Conservation (phyloP, 2,329 filamentous ascomycete species). For the Aureobasidium melanogenum region DNA sequence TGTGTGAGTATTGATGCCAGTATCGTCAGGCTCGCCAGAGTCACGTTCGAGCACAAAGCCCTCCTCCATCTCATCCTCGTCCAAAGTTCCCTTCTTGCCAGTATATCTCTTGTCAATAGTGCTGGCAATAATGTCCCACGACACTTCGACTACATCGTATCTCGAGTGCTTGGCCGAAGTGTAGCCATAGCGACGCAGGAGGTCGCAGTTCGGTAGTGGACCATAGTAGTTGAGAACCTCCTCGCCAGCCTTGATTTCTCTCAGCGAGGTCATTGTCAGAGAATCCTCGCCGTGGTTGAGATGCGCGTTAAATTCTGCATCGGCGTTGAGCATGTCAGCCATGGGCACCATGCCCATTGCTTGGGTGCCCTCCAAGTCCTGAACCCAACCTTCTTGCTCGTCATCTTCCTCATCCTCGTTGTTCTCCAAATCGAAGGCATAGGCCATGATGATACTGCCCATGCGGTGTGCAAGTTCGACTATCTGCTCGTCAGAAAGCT, state of each 20-base stretch:
- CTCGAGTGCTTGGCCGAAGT: slow-evolving; percentile 67
- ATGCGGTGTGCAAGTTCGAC: slow-evolving; percentile 62
- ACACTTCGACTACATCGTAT: slow-evolving; percentile 76
- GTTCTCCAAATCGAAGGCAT: slow-evolving; percentile 73
- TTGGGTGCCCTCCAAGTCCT: slow-evolving; percentile 39
- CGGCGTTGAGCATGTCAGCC: slow-evolving; percentile 82
- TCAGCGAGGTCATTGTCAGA: slow-evolving; percentile 64
- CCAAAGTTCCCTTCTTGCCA: background rate
- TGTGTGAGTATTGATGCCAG: background rate
- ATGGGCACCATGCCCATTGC: slow-evolving; percentile 83
- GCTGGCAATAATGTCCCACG: slow-evolving; percentile 47
- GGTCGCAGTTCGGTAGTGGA: slow-evolving; percentile 69
- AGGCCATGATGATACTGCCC: slow-evolving; percentile 86
- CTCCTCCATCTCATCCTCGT: slow-evolving; percentile 8
- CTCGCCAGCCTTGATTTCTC: slow-evolving; percentile 58
- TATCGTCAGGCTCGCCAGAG: slow-evolving; percentile 9
- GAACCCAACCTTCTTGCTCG: slow-evolving; percentile 42
- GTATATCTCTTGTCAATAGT: slow-evolving; percentile 3
- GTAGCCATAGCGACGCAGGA: slow-evolving; percentile 79
- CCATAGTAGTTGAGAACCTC: slow-evolving; percentile 89
- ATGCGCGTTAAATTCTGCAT: slow-evolving; percentile 65
- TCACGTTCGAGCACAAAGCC: slow-evolving; percentile 12
- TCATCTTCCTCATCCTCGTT: slow-evolving; percentile 45
- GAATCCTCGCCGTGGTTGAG: slow-evolving; percentile 50
- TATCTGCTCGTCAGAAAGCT: slow-evolving; percentile 37